These are phyloP conservation scores for Oidium heveae DNA, from an alignment of 2,329 filamentous ascomycete species.

Conservation along the genomic window DNA sequence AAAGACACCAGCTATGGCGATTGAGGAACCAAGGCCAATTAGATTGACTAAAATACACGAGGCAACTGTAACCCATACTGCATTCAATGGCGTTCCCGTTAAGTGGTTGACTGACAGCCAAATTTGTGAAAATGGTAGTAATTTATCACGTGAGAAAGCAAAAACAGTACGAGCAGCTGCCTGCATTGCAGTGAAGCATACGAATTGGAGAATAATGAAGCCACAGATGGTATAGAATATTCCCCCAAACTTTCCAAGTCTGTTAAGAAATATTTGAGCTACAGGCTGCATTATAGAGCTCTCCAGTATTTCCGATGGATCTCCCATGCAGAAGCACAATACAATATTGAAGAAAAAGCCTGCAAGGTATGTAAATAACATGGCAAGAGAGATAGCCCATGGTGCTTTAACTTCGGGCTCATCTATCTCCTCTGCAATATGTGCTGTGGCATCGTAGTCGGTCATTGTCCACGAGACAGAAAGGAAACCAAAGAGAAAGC, in stretches of 20 bases:
- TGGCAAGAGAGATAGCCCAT: conserved; percentile 29
- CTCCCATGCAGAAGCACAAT: conserved; percentile 29
- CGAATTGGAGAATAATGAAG: conserved; percentile 31
- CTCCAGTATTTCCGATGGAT: conserved; percentile 21
- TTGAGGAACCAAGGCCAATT: conserved; percentile 29
- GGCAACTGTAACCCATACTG: conserved; percentile 29
- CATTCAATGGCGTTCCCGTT: conserved; percentile 33
- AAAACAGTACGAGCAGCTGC: conserved; percentile 25
- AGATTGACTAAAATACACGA: conserved; percentile 31
- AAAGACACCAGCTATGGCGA: conserved; percentile 26
- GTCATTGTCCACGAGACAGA: conserved; percentile 36
- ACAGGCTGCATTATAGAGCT: conserved; percentile 26
- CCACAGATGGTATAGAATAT: conserved; percentile 30
- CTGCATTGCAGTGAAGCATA: conserved; percentile 30
- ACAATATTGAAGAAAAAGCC: conserved; percentile 33
- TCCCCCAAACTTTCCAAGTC: conserved; percentile 24
- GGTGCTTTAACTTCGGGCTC: conserved; percentile 25
- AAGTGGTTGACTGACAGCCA: conserved; percentile 25
- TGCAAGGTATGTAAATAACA: conserved; percentile 27
- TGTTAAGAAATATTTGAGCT: conserved; percentile 31
- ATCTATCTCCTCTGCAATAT: conserved; percentile 26
- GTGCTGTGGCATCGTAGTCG: conserved; percentile 22
- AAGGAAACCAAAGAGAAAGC: conserved; percentile 33
- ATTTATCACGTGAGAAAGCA: conserved; percentile 33
- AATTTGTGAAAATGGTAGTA: conserved; percentile 31